Base-by-base conservation (phyloP, 2,329 filamentous ascomycete species). In the Acrocalymma vagum region DNA sequence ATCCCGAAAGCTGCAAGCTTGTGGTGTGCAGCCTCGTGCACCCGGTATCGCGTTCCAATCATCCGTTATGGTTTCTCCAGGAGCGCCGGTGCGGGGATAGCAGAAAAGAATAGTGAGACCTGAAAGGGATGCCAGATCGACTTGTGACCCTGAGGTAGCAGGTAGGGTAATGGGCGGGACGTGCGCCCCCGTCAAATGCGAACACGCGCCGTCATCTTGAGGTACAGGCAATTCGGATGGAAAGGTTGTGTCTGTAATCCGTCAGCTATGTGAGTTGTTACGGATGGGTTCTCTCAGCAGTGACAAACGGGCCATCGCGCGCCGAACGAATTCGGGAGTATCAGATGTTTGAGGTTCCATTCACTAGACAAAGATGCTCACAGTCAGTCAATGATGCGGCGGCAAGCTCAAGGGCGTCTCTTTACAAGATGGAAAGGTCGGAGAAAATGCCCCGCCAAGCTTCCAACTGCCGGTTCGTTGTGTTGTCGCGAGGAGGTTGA, bases 1-100 rank as follows among this genome's bases (percentile, higher is more conserved):
- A 33, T 74, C 70, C 16, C 69, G 67, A 60, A 76, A 75, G 9
- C 66, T 67, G 53, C 73, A 74, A 10, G 72, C 71, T 58, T 74
- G 71, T 5, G 71, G 70, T 10, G 73, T 74, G 53, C 72, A 76
- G 37, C 72, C 72, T 41, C 71, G 56, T 6, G 72, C 72, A 18
- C 73, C 72, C 4, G 71, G 71, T 37, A 74, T 74, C 11, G 58
- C 46, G 51, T 75, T 71, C 72, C 70, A 75, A 9, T 62, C 56
- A 18, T 69, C 62, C 28, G 71, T 63, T n/a, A 75, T 64, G 1
- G 52, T 64, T 45, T 76, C 71, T 42, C 65, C 55, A 9, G 67
- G 70, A 2, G 63, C 70, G 22, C 60, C 69, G 26, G 68, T 72
- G 22, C 67, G 68, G 6, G 71, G 72, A 51, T 72, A 74, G 61